A percentile compares a stretch with the other conserved stretches of the same genome.
Conservation (phyloP, 768 basidiomycete species). For the Lactarius hatsudake region DNA sequence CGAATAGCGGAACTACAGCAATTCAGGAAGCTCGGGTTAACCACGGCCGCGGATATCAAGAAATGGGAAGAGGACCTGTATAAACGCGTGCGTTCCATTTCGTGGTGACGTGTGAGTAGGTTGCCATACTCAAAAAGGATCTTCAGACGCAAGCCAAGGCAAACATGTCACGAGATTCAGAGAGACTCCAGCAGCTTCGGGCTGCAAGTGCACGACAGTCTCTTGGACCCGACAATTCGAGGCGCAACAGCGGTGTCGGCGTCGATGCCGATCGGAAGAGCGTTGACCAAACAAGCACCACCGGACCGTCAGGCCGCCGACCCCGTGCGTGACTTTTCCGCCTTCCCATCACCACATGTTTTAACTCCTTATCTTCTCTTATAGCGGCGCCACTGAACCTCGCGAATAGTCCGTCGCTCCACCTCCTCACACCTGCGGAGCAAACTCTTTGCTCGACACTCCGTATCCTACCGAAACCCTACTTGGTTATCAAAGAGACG, state of each 20-base stretch:
- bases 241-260: slow-evolving; percentile 44
- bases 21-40: slow-evolving; percentile 83
- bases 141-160: slow-evolving; percentile 63
- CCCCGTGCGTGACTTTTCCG: slow-evolving; percentile 36
- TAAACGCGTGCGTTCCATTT: slow-evolving; percentile 57
- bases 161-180: slow-evolving; percentile 53
- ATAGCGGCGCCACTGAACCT: slow-evolving; percentile 78
- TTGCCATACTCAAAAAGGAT: slow-evolving; percentile 15
- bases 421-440: slow-evolving; percentile 86
- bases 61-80: slow-evolving; percentile 76
- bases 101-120: slow-evolving; percentile 5
- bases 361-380: not conserved
- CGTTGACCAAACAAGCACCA: slow-evolving; percentile 45
- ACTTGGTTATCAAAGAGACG: slow-evolving; percentile 93
- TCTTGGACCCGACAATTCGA: slow-evolving; percentile 50
- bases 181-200: slow-evolving; percentile 50
- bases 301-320: slow-evolving; percentile 42
- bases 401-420: slow-evolving; percentile 84
- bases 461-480: slow-evolving; percentile 92
- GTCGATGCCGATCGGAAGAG: slow-evolving; percentile 53
- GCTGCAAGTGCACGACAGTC: slow-evolving; percentile 49
- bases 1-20: slow-evolving; percentile 89
- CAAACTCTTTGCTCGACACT: slow-evolving; percentile 85
- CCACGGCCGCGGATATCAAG: slow-evolving; percentile 83
- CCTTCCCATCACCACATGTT: not conserved